Percentiles rank a stretch among this genome's conserved stretches.
Evolutionary conservation across 306 rosid species (phyloP).

Genomic region (Rosa lucieae): DNA sequence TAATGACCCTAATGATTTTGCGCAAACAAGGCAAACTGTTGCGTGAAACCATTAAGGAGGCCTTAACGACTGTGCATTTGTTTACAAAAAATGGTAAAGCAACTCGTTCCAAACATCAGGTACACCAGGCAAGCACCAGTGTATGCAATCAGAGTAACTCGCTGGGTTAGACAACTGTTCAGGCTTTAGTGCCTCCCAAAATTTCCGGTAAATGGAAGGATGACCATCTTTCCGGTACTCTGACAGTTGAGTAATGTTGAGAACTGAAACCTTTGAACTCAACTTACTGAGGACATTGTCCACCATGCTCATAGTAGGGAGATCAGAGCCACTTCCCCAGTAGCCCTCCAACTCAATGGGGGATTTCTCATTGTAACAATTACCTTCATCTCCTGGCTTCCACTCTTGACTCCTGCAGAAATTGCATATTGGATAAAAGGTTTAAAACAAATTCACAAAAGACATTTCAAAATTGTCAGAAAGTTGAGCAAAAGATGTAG

Average conservation of each 20-base stretch:
- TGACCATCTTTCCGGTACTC: constrained; percentile 95
- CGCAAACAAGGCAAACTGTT: neutral
- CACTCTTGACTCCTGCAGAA: constrained; percentile 85
- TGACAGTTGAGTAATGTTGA: constrained; percentile 88
- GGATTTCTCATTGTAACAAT: constrained; percentile 67
- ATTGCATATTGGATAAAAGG: constrained; percentile 5
- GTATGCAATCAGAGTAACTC: constrained; percentile 92
- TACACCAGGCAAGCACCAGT: constrained; percentile 97
- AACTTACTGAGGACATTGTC: constrained; percentile 59
- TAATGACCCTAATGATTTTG: neutral
- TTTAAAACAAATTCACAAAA: neutral
- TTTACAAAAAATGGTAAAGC: constrained; percentile 65
- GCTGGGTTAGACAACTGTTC: constrained; percentile 77
- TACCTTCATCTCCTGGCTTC: constrained; percentile 68
- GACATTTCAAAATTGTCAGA: neutral
- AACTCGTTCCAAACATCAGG: constrained; percentile 97
- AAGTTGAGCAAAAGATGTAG: neutral
- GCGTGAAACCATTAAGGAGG: neutral
- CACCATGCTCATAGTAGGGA: constrained; percentile 68
- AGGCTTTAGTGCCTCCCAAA: constrained; percentile 77
- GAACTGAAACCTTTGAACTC: constrained; percentile 65
- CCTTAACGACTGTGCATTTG: neutral
- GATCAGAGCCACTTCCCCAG: constrained; percentile 98
- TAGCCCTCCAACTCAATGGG: constrained; percentile 68
- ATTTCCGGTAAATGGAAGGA: constrained; percentile 88